Evolutionary conservation across 225 moss, liverwort and hornwort species (phyloP), one percentile per base, ranked within the genome.

Genomic region (Marchantia paleacea): DNA sequence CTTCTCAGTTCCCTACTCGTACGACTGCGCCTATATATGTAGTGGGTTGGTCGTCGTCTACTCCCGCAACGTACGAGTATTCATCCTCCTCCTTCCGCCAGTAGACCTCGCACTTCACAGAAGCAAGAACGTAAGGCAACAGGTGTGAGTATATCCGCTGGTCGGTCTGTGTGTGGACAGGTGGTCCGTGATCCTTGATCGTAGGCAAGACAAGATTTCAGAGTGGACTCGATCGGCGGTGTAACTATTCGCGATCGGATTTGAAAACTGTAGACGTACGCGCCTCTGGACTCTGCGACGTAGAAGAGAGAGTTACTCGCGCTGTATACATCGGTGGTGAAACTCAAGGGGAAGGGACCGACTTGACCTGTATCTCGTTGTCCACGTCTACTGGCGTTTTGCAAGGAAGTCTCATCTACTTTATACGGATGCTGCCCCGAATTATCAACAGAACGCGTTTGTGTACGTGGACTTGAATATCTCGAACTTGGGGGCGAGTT

Each of bases 381-480:
- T 52, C 52, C 50, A 53, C 24, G 53, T 74, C 24, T 74, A 47
- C 22, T 71, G 71, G 52, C 55, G 24, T 15, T 15, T 53, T 20
- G 54, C 52, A 54, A 25, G 74, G 13, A 55, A 74, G 26, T 26
- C 55, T 50, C 49, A 16, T 71, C 71, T 55, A 74, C 61, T 77
- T 77, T 77, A 77, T 77, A 63, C 64, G 48, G 77, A 77, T 52
- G 49, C 62, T 4, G 9, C 5, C 0, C 25, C 62, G n/a, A 64
- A 39, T 77, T 77, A 77, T 64, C 64, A 64, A 15, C 61, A n/a
- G 39, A 49, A 65, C 77, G 75, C 75, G 75, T 58, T 75, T 75
- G 47, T 77, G 64, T 62, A 77, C 77, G 77, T 77, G 77, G 77
- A 64, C 49, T 77, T 77, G 62, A 50, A 61, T 10, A 76, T 30